A percentile compares a stretch with the other conserved stretches of the same genome.
Evolutionary conservation across 2,329 filamentous ascomycete genomes (phyloP).

Genomic region (Calonectria pseudoturangicola): DNA sequence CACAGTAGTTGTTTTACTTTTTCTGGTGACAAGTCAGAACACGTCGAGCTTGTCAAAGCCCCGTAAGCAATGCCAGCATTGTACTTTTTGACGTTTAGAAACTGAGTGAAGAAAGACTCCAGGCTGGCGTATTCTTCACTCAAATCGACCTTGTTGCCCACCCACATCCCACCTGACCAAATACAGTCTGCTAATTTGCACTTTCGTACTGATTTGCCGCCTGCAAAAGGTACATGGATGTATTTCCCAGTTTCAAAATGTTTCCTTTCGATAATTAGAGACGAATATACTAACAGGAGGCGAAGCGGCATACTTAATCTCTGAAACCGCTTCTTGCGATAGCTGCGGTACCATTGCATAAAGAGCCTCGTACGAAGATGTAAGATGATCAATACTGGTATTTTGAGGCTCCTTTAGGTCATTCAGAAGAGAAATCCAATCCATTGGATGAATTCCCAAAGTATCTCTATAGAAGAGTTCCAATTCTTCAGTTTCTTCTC

Average conservation of each 20-base stretch:
- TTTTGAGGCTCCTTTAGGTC: neutral
- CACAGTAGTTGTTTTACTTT: constrained; percentile 36
- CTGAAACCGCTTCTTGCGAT: neutral
- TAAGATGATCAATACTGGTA: neutral
- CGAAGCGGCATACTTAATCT: neutral
- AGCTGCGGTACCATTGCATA: neutral
- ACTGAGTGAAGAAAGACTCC: constrained; percentile 47
- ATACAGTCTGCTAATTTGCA: constrained; percentile 43
- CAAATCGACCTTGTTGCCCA: constrained; percentile 42
- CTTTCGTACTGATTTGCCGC: constrained; percentile 33
- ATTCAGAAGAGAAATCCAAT: neutral
- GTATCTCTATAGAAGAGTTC: neutral
- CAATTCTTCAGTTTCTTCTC: neutral
- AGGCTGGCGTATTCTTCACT: constrained; percentile 46
- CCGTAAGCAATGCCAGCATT: constrained; percentile 42
- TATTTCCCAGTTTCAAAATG: constrained; percentile 33
- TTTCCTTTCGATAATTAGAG: neutral
- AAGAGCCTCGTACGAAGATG: neutral
- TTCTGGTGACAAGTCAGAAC: neutral
- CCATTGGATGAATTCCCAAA: neutral
- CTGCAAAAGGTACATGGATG: constrained; percentile 32
- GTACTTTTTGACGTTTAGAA: constrained; percentile 41
- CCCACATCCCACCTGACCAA: constrained; percentile 48
- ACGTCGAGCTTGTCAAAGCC: constrained; percentile 35
- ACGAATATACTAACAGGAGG: too few species aligned